Evolutionary conservation across 2,329 filamentous ascomycete genomes (phyloP).

Genomic region (Curvularia eragrostidis): DNA sequence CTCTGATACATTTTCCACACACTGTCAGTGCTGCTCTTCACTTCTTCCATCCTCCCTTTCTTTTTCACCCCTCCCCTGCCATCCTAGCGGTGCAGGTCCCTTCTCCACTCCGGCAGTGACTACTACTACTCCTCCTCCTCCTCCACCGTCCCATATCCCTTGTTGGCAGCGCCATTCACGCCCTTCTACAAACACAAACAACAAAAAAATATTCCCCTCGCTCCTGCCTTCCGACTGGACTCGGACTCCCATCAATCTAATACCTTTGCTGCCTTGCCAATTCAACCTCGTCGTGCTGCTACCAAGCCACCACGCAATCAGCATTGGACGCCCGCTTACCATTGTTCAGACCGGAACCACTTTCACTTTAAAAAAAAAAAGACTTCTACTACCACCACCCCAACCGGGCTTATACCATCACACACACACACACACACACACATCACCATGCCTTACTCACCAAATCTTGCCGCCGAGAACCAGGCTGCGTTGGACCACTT

Average conservation of each 20-base stretch:
- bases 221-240: conserved; percentile 25
- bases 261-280: conserved; percentile 27
- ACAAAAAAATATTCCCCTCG: conserved; percentile 21
- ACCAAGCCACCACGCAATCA: conserved; percentile 41
- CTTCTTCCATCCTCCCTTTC: conserved; percentile 34
- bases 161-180: conserved; percentile 41
- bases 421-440: conserved; percentile 19
- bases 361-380: conserved; percentile 30
- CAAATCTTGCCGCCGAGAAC: conserved; percentile 61
- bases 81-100: conserved; percentile 40
- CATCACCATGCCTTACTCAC: conserved; percentile 54
- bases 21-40: conserved; percentile 42
- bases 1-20: conserved; percentile 26
- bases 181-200: conserved; percentile 21
- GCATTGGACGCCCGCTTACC: conserved; percentile 47
- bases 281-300: conserved; percentile 37
- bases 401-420: too few relatives aligned
- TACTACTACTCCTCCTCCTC: conserved; percentile 9
- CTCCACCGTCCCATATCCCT: conserved; percentile 27
- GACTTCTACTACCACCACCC: conserved; percentile 20
- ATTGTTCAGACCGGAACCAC: conserved; percentile 17
- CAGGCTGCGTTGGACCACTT: conserved; percentile 79
- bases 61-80: conserved; percentile 31
- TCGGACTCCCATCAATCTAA: conserved; percentile 40
- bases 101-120: conserved; percentile 38